These are phyloP conservation scores for Tillandsia fasciculata DNA, from an alignment of 176 grass and related monocot genomes.

Conservation along the genomic window DNA sequence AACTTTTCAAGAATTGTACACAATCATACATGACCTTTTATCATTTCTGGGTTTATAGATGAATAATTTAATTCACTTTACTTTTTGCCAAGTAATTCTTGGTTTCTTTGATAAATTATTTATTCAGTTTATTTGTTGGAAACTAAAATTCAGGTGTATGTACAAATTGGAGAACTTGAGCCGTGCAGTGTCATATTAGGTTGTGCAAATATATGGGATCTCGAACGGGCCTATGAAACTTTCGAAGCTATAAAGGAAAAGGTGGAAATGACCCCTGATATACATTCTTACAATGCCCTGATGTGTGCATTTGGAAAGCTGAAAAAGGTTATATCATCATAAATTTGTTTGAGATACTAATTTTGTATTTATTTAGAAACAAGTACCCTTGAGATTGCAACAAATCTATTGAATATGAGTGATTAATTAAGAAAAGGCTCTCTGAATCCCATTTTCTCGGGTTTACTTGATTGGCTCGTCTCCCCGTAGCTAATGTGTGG, in stretches of 20 bases:
- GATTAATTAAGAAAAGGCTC: background rate
- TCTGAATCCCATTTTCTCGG: no score
- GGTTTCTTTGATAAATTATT: no score
- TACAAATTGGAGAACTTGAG: no score
- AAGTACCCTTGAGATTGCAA: background rate
- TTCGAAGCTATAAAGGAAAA: slow-evolving; percentile 80
- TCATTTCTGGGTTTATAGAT: no score
- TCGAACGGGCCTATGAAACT: slow-evolving; percentile 89
- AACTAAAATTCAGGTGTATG: no score
- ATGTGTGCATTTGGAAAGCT: slow-evolving; percentile 79
- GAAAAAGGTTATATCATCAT: slow-evolving; percentile 38
- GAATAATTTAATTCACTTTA: no score
- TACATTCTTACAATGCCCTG: slow-evolving; percentile 95
- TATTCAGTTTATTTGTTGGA: no score
- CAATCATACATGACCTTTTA: no score
- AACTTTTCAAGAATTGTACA: no score
- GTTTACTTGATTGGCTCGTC: background rate
- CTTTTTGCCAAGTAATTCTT: no score
- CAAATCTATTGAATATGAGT: background rate
- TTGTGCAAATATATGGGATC: slow-evolving; percentile 96
- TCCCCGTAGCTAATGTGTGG: background rate
- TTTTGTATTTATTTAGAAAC: background rate
- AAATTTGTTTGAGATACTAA: background rate
- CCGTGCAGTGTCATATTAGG: slow-evolving; percentile 69
- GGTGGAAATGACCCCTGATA: slow-evolving; percentile 61